Evolutionary conservation across 106 monocot genomes (phyloP).

Genomic region (Acorus gramineus): DNA sequence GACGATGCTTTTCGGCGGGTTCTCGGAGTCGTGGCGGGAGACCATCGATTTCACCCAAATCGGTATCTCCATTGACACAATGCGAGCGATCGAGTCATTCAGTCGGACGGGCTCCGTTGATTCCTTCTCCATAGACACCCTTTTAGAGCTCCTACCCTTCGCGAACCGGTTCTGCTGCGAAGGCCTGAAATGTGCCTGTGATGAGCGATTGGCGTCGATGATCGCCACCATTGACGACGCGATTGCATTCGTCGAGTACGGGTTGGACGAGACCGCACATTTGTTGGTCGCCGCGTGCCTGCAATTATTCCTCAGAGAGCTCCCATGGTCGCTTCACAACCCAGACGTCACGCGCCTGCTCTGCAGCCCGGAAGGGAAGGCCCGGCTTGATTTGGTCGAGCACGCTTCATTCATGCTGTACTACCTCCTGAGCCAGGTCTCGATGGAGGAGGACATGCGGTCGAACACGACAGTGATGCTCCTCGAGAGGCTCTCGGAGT

Average conservation of each 20-base stretch:
- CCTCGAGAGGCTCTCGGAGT: slow-evolving; percentile 73
- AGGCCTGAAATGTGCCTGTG: slow-evolving; percentile 61
- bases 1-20: slow-evolving; percentile 71
- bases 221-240: slow-evolving; percentile 59
- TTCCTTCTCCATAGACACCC: slow-evolving; percentile 31
- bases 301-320: slow-evolving; percentile 74
- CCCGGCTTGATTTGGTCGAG: slow-evolving; percentile 39
- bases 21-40: slow-evolving; percentile 64
- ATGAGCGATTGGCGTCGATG: slow-evolving; percentile 48
- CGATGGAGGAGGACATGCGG: slow-evolving; percentile 82
- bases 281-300: slow-evolving; percentile 74
- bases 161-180: slow-evolving; percentile 93
- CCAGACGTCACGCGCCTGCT: slow-evolving; percentile 42
- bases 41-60: slow-evolving; percentile 73
- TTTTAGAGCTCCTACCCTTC: slow-evolving; percentile 73
- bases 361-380: slow-evolving; percentile 60
- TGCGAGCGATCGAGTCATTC: slow-evolving; percentile 51
- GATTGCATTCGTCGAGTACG: slow-evolving; percentile 57
- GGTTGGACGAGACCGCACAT: slow-evolving; percentile 62
- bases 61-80: slow-evolving; percentile 47
- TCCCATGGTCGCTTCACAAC: slow-evolving; percentile 51
- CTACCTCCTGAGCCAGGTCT: slow-evolving; percentile 76
- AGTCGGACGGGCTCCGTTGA: slow-evolving; percentile 34
- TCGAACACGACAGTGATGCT: slow-evolving; percentile 88
- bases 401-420: slow-evolving; percentile 77